These are phyloP conservation scores for Russula abietina DNA, from an alignment of 768 basidiomycete species.

Conservation along the genomic window DNA sequence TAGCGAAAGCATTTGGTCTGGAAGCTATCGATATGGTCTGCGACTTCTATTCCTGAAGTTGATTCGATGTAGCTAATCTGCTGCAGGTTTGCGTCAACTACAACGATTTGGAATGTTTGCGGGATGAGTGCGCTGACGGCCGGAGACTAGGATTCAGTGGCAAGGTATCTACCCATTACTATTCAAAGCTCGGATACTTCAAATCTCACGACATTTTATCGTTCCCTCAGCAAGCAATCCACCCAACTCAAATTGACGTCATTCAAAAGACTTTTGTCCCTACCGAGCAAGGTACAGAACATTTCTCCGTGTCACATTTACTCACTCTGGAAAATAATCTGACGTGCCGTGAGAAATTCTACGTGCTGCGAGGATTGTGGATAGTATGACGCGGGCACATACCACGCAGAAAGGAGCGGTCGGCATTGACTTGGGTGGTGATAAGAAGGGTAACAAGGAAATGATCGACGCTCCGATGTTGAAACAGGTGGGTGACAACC, in stretches of 20 bases:
- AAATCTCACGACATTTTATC: not conserved
- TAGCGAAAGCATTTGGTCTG: conserved; percentile 77
- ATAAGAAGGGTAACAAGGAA: conserved; percentile 46
- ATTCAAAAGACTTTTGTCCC: conserved; percentile 81
- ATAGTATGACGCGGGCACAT: conserved; percentile 56
- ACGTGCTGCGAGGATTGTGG: conserved; percentile 68
- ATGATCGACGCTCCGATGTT: conserved; percentile 95
- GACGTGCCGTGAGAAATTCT: conserved; percentile 50
- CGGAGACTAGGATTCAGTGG: conserved; percentile 83
- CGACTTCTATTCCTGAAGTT: not conserved
- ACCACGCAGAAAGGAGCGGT: conserved; percentile 54
- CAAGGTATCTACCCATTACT: conserved; percentile 47
- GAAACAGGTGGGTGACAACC: conserved; percentile 58
- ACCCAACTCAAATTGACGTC: conserved; percentile 73
- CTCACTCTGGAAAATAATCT: not conserved
- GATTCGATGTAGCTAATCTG: not conserved
- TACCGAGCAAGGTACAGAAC: conserved; percentile 49
- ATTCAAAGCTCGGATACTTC: not conserved
- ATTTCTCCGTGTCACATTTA: not conserved
- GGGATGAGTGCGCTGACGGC: conserved; percentile 75
- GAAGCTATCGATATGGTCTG: conserved; percentile 86
- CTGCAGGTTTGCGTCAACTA: conserved; percentile 82
- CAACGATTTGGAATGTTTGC: conserved; percentile 58
- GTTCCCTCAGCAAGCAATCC: conserved; percentile 86
- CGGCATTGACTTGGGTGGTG: conserved; percentile 54